A percentile compares a stretch with the other conserved stretches of the same genome.
Evolutionary conservation across 495 filamentous ascomycete genomes (phyloP).

Genomic region (Aspergillus homomorphus): DNA sequence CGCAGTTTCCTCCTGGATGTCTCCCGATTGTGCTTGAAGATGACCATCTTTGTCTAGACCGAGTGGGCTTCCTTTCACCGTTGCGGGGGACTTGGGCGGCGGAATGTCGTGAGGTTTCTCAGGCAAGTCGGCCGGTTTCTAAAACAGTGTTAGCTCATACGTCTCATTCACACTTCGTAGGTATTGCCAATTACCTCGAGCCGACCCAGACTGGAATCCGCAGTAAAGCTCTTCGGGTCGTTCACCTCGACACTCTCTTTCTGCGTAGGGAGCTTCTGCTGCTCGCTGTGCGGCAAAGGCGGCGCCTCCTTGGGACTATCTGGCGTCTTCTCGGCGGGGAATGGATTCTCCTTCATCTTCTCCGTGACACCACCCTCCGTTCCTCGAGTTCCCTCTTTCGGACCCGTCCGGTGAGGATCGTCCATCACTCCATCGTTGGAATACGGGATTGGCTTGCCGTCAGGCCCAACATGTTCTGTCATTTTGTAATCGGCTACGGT

Average conservation of each 20-base stretch:
- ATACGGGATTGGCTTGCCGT: slow-evolving; percentile 69
- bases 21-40: not conserved
- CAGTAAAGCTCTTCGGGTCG: slow-evolving; percentile 30
- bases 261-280: slow-evolving; percentile 51
- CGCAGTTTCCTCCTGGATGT: slow-evolving; percentile 56
- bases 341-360: slow-evolving; percentile 69
- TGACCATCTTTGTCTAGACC: slow-evolving; percentile 49
- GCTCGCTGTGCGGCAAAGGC: slow-evolving; percentile 74
- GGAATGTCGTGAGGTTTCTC: slow-evolving; percentile 76
- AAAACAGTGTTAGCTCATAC: slow-evolving; percentile 16
- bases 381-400: slow-evolving; percentile 81
- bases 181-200: slow-evolving; percentile 58
- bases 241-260: slow-evolving; percentile 42
- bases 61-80: slow-evolving; percentile 61
- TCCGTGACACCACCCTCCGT: slow-evolving; percentile 83
- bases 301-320: slow-evolving; percentile 81
- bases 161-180: slow-evolving; percentile 2
- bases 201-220: slow-evolving; percentile 48
- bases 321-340: slow-evolving; percentile 69
- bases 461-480: slow-evolving; percentile 41
- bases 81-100: slow-evolving; percentile 65
- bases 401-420: slow-evolving; percentile 66
- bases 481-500: slow-evolving; percentile 31
- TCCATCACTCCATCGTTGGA: slow-evolving; percentile 90
- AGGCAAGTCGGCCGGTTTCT: slow-evolving; percentile 84